Base-by-base conservation (phyloP, 129 eudicot genomes). In the Rutidosis leptorrhynchoides region DNA sequence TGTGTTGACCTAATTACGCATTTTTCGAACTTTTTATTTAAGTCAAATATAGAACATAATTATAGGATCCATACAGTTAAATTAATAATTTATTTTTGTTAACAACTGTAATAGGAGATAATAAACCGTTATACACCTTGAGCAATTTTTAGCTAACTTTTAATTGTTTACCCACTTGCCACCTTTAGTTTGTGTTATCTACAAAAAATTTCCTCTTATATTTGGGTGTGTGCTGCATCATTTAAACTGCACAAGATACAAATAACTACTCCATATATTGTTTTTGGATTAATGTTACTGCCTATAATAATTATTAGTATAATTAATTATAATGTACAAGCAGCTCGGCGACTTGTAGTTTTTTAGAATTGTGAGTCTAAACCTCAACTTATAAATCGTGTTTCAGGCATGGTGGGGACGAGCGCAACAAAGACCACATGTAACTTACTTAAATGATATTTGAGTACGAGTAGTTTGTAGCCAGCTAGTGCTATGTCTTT, bases 401-500 rank as follows among this genome's bases (percentile, higher is more conserved):
- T 29, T 29, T 29, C 33, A 29, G 5, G 33, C 33, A 29, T 46
- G 33, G 33, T 29, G 79, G 33, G 33, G 33, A 29, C 6, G 33
- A 29, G 33, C 4, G 33, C 6, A 29, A 29, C 0, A 7, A 29
- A 29, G 33, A 29, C 33, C 33, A 29, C 33, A 29, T 29, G 33
- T 29, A 29, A 73, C 69, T n/a, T n/a, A 29, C 33, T 29, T 29
- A 0, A 29, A 29, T 2, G 33, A 29, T 29, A 4, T 7, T 2
- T 29, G 33, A 29, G 33, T 29, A 29, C 6, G 0, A 4, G 33
- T 29, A 29, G 33, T 29, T 29, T 29, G 79, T 67, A 67, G 45
- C 61, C 9, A 61, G 23, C 51, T 28, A 25, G 51, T 45, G 29
- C 28, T 19, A 54, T 42, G 67, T 21, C 78, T 53, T 73, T 56